Conservation (phyloP, 345 rosid species). For the Salix dunnii region DNA sequence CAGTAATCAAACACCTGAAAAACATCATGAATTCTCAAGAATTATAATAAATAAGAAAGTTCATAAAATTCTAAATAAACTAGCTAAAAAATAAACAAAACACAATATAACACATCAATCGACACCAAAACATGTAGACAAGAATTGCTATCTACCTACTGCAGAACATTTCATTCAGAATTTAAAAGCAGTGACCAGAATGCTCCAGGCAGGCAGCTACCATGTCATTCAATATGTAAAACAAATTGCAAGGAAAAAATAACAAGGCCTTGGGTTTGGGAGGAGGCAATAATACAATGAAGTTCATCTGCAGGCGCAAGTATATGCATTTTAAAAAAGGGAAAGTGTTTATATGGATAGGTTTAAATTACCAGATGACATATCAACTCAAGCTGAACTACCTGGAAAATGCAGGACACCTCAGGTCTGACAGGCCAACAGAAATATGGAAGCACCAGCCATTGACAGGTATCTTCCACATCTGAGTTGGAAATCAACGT, state of each 20-base stretch:
- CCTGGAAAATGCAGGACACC: slow-evolving; percentile 9
- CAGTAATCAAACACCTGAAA: no score
- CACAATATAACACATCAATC: background rate
- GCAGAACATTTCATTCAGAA: no score
- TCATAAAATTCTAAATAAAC: no score
- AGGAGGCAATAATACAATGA: no score
- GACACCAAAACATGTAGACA: background rate
- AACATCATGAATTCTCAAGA: no score
- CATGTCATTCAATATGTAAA: background rate
- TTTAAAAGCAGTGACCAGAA: no score
- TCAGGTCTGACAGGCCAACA: background rate
- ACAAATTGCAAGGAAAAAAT: background rate
- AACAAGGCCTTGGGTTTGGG: no score
- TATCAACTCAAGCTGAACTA: background rate
- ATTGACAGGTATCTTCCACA: background rate
- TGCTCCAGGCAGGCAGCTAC: background rate
- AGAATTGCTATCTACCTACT: background rate
- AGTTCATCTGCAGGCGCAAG: background rate
- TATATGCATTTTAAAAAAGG: background rate
- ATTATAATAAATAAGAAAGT: no score
- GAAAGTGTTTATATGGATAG: background rate
- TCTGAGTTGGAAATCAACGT: background rate
- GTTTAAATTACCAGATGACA: slow-evolving; percentile 4
- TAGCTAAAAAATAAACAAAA: no score
- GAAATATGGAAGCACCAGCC: background rate